Percentiles rank a stretch among this genome's conserved stretches.
Conservation (phyloP, 768 basidiomycete species). For the Hygrophorus pudorinus region DNA sequence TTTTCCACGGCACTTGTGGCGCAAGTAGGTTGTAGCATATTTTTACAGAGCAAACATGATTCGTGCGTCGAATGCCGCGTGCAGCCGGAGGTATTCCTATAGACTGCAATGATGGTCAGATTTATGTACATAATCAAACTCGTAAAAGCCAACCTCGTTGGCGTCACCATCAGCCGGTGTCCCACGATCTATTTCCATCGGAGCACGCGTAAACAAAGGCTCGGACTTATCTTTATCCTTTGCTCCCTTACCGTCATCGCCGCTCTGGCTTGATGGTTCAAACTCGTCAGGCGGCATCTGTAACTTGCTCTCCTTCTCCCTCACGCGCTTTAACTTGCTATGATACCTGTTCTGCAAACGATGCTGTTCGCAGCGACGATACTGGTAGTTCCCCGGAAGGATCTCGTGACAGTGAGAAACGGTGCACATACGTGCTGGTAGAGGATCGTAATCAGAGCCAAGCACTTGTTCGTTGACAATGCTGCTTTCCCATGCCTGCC, state of each 20-base stretch:
- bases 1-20: conserved; percentile 1
- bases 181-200: background rate
- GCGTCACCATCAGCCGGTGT: background rate
- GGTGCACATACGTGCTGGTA: conserved; percentile 41
- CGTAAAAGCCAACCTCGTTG: background rate
- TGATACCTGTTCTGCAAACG: conserved; percentile 46
- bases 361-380: conserved; percentile 46
- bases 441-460: conserved; percentile 8
- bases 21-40: background rate
- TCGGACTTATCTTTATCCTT: conserved; percentile 3
- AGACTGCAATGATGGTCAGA: background rate
- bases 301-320: conserved; percentile 38
- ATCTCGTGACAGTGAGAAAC: conserved; percentile 48
- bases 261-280: conserved; percentile 5
- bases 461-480: conserved; percentile 22
- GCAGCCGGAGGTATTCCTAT: background rate
- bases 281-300: conserved; percentile 15
- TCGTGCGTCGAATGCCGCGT: background rate
- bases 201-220: background rate
- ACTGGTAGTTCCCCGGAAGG: conserved; percentile 36
- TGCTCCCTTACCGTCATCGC: conserved; percentile 3
- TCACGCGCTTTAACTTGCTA: conserved; percentile 38
- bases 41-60: background rate
- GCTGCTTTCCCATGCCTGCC: conserved; percentile 25
- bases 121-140: background rate